Evolutionary conservation across 1,139 yeast genomes (phyloP), one percentile per base, ranked within the genome.

Genomic region (Pneumocystis wakefieldiae): DNA sequence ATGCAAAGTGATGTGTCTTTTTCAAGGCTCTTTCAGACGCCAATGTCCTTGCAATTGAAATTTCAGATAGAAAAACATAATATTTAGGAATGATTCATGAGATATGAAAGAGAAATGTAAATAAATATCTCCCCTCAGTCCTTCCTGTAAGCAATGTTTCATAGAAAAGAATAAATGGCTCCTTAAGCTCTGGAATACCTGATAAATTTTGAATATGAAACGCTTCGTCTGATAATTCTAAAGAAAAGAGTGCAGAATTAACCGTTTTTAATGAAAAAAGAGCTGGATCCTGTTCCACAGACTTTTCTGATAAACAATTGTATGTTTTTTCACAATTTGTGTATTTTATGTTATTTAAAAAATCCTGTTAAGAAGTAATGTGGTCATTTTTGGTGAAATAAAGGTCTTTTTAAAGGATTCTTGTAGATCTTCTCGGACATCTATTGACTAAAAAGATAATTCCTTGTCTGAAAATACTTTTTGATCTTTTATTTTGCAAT

Each of bases 51-150:
- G 68, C 67, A 29, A 62, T 64, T 36, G 65, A 48, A 28, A 69
- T 66, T 4, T 70, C 69, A 37, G 69, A 67, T 36, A 63, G 62
- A 61, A 66, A 68, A n/a, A 70, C 69, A 19, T 61, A 62, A 57
- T 66, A 69, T 8, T 71, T 71, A 8, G 64, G 66, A 55, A 55
- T 69, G 70, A 6, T 71, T 71, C 39, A 64, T 65, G 17, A 69
- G 41, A 57, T 60, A 69, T 2, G 60, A 39, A 4, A 72, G 72
- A 17, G 69, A 69, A 69, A 28, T 61, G 5, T 15, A 48, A 12
- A 48, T n/a, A 24, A 48, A 24, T 48, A 24, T 48, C 29, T 12
- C 12, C 28, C 19, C 29, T 14, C 12, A 3, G 28, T 8, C 24
- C 12, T 48, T 48, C 29, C n/a, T 24, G 7, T 1, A 4, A 24